phyloP scores from a whole-genome alignment of 1,139 yeast species.

The Fermentozyma sake region DNA sequence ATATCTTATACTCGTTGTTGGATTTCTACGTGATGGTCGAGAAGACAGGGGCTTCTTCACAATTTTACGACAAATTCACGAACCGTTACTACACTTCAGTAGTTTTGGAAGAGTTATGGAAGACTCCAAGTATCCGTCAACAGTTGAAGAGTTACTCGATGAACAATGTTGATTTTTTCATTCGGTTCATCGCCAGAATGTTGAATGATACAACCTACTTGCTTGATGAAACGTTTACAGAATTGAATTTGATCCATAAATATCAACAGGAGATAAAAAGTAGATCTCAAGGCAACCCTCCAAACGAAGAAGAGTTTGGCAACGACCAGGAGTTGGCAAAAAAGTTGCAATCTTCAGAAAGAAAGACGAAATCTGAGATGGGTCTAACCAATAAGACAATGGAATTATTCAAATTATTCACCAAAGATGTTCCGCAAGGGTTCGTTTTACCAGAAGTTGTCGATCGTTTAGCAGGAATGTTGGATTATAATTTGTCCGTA shows the following conservation, averaged over 20 bases:
- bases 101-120: slow-evolving; percentile 82
- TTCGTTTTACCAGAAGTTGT: slow-evolving; percentile 88
- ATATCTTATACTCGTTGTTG: slow-evolving; percentile 75
- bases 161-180: slow-evolving; percentile 72
- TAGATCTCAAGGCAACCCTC: slow-evolving; percentile 35
- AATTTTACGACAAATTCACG: slow-evolving; percentile 93
- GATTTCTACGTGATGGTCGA: slow-evolving; percentile 94
- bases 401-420: slow-evolving; percentile 72
- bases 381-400: slow-evolving; percentile 83
- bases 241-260: slow-evolving; percentile 71
- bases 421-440: slow-evolving; percentile 81
- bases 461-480: slow-evolving; percentile 91
- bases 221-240: slow-evolving; percentile 84
- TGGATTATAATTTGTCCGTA: slow-evolving; percentile 83
- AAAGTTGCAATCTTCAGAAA: slow-evolving; percentile 60
- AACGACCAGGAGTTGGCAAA: slow-evolving; percentile 55
- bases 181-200: slow-evolving; percentile 90
- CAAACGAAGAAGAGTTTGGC: slow-evolving; percentile 48
- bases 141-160: slow-evolving; percentile 68
- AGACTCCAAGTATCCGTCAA: slow-evolving; percentile 57
- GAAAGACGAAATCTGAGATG: slow-evolving; percentile 77
- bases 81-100: slow-evolving; percentile 82
- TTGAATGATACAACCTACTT: slow-evolving; percentile 89
- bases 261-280: slow-evolving; percentile 55
- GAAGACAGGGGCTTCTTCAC: slow-evolving; percentile 92